These are phyloP conservation scores for Rutstroemia sp. DNA, from an alignment of 2,329 filamentous ascomycete species.

Conservation along the genomic window DNA sequence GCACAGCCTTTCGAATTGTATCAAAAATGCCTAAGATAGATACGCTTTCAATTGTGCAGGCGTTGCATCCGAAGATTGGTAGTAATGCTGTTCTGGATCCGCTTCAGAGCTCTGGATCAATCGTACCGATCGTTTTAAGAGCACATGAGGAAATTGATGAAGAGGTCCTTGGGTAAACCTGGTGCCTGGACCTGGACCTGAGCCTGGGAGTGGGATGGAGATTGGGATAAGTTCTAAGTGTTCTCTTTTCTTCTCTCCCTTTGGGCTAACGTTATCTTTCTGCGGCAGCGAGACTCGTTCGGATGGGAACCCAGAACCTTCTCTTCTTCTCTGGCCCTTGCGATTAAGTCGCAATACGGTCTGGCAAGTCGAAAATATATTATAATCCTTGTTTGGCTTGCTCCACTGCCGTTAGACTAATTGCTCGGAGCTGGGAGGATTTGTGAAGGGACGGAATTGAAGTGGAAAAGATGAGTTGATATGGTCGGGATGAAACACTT, in stretches of 20 bases:
- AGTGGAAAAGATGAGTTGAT: too few species aligned
- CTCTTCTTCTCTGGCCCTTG: not conserved
- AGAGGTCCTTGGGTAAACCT: not conserved
- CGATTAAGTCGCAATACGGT: not conserved
- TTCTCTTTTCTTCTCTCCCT: too few species aligned
- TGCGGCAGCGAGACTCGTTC: not conserved
- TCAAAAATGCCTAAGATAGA: constrained; percentile 20
- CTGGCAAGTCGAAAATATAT: not conserved
- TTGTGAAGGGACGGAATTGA: not conserved
- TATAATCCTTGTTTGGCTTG: not conserved
- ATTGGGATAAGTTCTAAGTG: too few species aligned
- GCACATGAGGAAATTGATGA: not conserved
- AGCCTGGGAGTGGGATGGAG: too few species aligned
- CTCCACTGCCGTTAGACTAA: not conserved
- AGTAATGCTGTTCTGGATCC: constrained; percentile 1
- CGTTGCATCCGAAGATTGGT: constrained; percentile 13
- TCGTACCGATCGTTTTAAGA: not conserved
- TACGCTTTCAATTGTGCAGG: constrained; percentile 9
- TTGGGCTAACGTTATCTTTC: not conserved
- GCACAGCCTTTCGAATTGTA: constrained; percentile 19
- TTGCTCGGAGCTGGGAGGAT: not conserved
- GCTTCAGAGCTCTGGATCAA: not conserved
- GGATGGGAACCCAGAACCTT: not conserved
- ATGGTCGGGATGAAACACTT: not conserved
- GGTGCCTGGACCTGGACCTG: too few species aligned